Evolutionary conservation across 176 grass and related monocot genomes (phyloP).

Genomic region (Aegilops longissima): DNA sequence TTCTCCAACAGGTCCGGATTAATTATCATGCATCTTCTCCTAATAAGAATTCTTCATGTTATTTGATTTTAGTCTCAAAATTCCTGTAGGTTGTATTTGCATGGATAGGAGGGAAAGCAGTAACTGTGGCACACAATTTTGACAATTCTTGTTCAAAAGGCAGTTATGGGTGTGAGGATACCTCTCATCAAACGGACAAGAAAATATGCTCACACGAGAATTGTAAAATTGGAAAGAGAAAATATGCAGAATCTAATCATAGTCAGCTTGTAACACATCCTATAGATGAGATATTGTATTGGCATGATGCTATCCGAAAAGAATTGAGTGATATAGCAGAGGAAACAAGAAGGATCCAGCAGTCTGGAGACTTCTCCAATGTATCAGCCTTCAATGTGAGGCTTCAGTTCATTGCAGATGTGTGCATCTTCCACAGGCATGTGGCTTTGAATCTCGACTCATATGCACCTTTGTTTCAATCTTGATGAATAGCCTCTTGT

Average conservation of each 20-base stretch:
- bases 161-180: slow-evolving; percentile 20
- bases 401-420: slow-evolving; percentile 80
- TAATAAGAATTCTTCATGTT: not conserved
- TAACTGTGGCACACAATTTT: slow-evolving; percentile 21
- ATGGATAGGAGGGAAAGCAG: slow-evolving; percentile 61
- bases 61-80: slow-evolving; percentile 32
- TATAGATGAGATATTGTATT: slow-evolving; percentile 92
- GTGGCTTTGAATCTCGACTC: slow-evolving; percentile 19
- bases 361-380: slow-evolving; percentile 66
- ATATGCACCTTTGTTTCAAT: slow-evolving; percentile 20
- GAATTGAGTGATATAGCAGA: slow-evolving; percentile 72
- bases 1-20: slow-evolving; percentile 68
- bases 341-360: slow-evolving; percentile 62
- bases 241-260: slow-evolving; percentile 40
- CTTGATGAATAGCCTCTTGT: not conserved
- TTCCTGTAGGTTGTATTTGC: slow-evolving; percentile 69
- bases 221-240: slow-evolving; percentile 59
- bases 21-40: slow-evolving; percentile 11
- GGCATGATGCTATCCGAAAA: slow-evolving; percentile 77
- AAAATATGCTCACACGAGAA: slow-evolving; percentile 33
- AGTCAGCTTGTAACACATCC: slow-evolving; percentile 45
- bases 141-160: slow-evolving; percentile 13
- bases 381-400: slow-evolving; percentile 59
- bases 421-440: slow-evolving; percentile 93
- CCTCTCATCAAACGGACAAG: slow-evolving; percentile 24